These are phyloP conservation scores for Pyrrhoderma lamaoense DNA, from an alignment of 1,284 basidiomycete genomes.

Conservation along the genomic window DNA sequence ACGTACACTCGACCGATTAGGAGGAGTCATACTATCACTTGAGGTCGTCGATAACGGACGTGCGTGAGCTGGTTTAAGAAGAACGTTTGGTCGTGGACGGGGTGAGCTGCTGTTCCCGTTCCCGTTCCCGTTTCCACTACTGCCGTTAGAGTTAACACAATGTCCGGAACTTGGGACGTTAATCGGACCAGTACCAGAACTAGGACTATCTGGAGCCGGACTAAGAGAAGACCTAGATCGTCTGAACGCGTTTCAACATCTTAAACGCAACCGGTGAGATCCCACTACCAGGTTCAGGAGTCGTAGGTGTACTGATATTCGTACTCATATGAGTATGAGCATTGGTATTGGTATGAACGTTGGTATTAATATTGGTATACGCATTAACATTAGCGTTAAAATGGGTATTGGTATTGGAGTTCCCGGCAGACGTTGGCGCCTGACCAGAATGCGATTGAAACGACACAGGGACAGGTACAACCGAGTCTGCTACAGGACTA, in stretches of 20 bases:
- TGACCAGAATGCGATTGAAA: conserved; percentile 44
- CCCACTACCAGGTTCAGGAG: conserved; percentile 16
- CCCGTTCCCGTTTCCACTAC: neutral
- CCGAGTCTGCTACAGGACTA: conserved; percentile 28
- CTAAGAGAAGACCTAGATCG: conserved; percentile 43
- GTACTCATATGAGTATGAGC: too few species aligned
- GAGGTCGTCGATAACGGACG: conserved; percentile 29
- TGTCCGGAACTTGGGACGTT: too few species aligned
- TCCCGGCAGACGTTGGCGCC: conserved; percentile 22
- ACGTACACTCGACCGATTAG: conserved; percentile 30
- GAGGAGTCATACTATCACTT: conserved; percentile 29
- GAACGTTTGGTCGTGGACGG: conserved; percentile 28
- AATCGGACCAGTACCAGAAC: too few species aligned
- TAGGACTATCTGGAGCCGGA: conserved; percentile 19
- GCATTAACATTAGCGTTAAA: too few species aligned
- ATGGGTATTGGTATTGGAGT: too few species aligned
- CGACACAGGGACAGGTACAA: conserved; percentile 31
- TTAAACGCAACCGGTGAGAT: conserved; percentile 54
- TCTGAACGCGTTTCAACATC: conserved; percentile 56
- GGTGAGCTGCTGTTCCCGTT: conserved; percentile 15
- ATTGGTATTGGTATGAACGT: too few species aligned
- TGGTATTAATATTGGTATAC: too few species aligned
- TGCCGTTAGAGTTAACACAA: neutral
- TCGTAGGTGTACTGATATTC: too few species aligned
- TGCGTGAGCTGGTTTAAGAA: conserved; percentile 22